Percentiles rank a stretch among this genome's conserved stretches.
Conservation (phyloP, 495 filamentous ascomycete genomes). For the Aspergillus campestris region DNA sequence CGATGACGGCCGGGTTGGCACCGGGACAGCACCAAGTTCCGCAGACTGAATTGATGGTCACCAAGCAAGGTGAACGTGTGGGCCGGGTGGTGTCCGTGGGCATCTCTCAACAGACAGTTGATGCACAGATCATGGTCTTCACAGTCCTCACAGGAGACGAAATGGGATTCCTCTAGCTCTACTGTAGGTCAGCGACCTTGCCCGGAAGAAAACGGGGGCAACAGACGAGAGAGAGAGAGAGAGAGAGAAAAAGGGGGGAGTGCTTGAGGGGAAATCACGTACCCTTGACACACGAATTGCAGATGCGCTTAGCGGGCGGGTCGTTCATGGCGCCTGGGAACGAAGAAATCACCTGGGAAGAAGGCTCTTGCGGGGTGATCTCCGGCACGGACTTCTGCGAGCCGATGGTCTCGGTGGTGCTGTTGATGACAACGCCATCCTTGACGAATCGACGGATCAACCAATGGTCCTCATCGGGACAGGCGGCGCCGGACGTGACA, state of each 20-base stretch:
- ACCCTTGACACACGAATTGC: slow-evolving; percentile 86
- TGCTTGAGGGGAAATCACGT: no score
- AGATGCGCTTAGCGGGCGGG: slow-evolving; percentile 51
- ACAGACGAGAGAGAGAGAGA: no score
- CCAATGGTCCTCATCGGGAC: slow-evolving; percentile 74
- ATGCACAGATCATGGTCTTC: slow-evolving; percentile 91
- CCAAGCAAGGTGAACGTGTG: slow-evolving; percentile 57
- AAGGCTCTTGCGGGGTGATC: slow-evolving; percentile 2
- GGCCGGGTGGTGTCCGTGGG: slow-evolving; percentile 88
- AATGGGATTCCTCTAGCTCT: slow-evolving; percentile 67
- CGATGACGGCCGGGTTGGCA: slow-evolving; percentile 75
- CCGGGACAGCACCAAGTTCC: slow-evolving; percentile 44
- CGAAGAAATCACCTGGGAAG: slow-evolving; percentile 4
- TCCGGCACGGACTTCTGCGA: slow-evolving; percentile 6
- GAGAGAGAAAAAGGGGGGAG: not conserved
- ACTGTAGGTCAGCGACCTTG: slow-evolving; percentile 10
- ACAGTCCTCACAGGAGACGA: slow-evolving; percentile 79
- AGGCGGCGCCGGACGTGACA: slow-evolving; percentile 64
- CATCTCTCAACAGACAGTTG: slow-evolving; percentile 61
- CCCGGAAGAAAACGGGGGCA: not conserved
- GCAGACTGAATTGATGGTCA: slow-evolving; percentile 31
- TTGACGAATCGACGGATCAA: slow-evolving; percentile 82
- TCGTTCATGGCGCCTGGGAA: no score
- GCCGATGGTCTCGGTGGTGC: slow-evolving; percentile 69
- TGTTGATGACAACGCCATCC: slow-evolving; percentile 70